Base-by-base conservation (phyloP, 1,139 yeast genomes). In the Meyerozyma smithsonii region DNA sequence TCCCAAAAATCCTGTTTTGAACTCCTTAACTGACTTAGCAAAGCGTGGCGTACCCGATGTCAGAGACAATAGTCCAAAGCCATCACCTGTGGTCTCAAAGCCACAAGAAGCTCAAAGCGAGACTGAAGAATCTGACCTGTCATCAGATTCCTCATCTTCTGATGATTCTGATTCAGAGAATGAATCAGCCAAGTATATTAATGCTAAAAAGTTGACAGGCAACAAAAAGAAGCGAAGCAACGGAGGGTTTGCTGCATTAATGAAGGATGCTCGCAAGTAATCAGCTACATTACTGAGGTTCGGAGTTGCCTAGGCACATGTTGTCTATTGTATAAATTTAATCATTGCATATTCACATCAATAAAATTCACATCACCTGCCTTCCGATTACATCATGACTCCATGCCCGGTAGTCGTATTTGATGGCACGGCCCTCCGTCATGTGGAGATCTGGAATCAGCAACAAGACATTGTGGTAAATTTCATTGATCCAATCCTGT, bases 21-120 rank as follows among this genome's bases (percentile, higher is more conserved):
- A 76, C 16, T 76, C 84, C 0, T 59, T 81, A 32, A 71, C 73
- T n/a, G 84, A 79, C 44, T 62, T 80, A 40, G 81, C 72, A 1
- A 62, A 68, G 18, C 63, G 79, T 43, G 86, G 85, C 2, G 72
- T 80, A 14, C 87, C 87, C 2, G 84, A 77, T 19, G 85, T 81
- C 1, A 70, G 65, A 41, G 85, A 79, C 16, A 18, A 12, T 32
- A 38, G 12, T 40, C 36, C 28, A 32, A 38, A n/a, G 37, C 38
- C 7, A 33, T 34, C 17, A 34, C 32, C 30, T 12, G 38, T 8
- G 21, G 42, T n/a, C n/a, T n/a, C 26, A 47, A 54, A 11, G 51
- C 47, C 10, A 47, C 56, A 15, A 48, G 41, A 8, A 37, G 39
- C n/a, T 39, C 36, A 10, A 48, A 45, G 40, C 11, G 44, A 46